These are phyloP conservation scores for Naganishia liquefaciens DNA, from an alignment of 1,284 basidiomycete species.

Conservation along the genomic window DNA sequence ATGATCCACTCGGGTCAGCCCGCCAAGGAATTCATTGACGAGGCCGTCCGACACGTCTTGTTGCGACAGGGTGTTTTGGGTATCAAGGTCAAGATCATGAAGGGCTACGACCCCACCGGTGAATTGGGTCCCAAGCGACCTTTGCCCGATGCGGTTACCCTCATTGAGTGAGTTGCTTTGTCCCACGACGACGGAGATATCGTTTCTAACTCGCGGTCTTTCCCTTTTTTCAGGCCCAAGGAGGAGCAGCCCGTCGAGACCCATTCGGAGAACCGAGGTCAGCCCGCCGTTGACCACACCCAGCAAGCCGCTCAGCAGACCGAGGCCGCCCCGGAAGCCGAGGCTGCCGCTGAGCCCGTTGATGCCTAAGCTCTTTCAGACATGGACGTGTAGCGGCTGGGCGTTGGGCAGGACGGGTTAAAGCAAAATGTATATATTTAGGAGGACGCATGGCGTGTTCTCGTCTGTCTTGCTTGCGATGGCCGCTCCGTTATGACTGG, in stretches of 20 bases:
- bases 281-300: slow-evolving; percentile 35
- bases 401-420: not conserved
- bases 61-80: slow-evolving; percentile 99
- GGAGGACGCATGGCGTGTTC: slow-evolving; percentile 6
- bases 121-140: slow-evolving; percentile 86
- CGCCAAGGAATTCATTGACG: slow-evolving; percentile 92
- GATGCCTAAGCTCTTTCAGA: slow-evolving; percentile 27
- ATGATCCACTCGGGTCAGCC: slow-evolving; percentile 99
- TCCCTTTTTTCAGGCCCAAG: slow-evolving; percentile 55
- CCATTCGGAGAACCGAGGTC: slow-evolving; percentile 51
- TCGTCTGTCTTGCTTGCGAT: not conserved
- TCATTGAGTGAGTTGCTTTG: slow-evolving; percentile 62
- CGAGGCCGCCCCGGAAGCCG: slow-evolving; percentile 40
- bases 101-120: slow-evolving; percentile 90
- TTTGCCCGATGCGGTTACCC: slow-evolving; percentile 92
- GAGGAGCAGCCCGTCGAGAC: slow-evolving; percentile 59
- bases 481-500: slow-evolving; percentile 5
- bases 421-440: slow-evolving; percentile 28
- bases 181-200: not conserved
- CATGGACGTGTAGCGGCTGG: slow-evolving; percentile 2
- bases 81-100: slow-evolving; percentile 99
- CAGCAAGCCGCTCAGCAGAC: slow-evolving; percentile 35
- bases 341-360: slow-evolving; percentile 32
- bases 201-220: slow-evolving; percentile 13
- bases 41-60: slow-evolving; percentile 97